phyloP scores from a whole-genome alignment of 106 monocot species.

The Allium sativum region DNA sequence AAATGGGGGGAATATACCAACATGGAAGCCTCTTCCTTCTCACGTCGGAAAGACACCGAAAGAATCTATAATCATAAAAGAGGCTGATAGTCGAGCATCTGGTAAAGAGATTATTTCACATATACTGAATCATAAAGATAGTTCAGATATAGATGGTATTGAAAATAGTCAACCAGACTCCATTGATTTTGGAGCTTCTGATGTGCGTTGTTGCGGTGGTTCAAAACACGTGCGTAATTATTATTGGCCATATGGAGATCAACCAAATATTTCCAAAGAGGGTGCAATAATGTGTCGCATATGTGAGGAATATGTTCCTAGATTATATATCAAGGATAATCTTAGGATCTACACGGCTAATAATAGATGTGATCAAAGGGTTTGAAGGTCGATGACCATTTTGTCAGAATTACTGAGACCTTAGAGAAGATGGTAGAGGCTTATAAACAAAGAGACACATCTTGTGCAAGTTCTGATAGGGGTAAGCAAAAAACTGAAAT shows the following conservation, averaged over 20 bases:
- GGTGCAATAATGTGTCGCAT: constrained; percentile 96
- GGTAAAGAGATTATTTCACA: constrained; percentile 12
- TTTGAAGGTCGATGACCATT: constrained; percentile 79
- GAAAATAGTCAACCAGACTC: constrained; percentile 33
- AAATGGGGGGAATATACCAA: constrained; percentile 62
- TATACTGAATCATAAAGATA: constrained; percentile 5
- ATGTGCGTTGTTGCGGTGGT: constrained; percentile 26
- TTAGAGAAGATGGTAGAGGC: constrained; percentile 78
- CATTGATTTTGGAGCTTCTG: constrained; percentile 28
- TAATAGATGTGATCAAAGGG: constrained; percentile 94
- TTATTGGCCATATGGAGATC: constrained; percentile 97
- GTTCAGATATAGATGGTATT: constrained; percentile 14
- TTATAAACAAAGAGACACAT: constrained; percentile 39
- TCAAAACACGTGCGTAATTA: constrained; percentile 66
- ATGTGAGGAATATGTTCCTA: constrained; percentile 96
- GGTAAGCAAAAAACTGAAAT: too few relatives aligned
- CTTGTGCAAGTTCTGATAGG: constrained; percentile 33
- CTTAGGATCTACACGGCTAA: constrained; percentile 70
- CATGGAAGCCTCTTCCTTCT: constrained; percentile 80
- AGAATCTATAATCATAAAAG: constrained; percentile 24
- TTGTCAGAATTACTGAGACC: constrained; percentile 70
- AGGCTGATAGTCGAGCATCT: constrained; percentile 15
- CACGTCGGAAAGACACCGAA: constrained; percentile 33
- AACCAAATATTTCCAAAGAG: constrained; percentile 58
- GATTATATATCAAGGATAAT: constrained; percentile 72